Conservation (phyloP, 306 rosid species). For the cucumber (Cucumis sativus) region Cucumber_9930_V3 NC_026656.2:14609501-14610000, state of each 20-base stretch:
- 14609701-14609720: constrained; percentile 63
- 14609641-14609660: constrained; percentile 37
- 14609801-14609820: neutral
- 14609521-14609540: constrained; percentile 70
- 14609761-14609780: constrained; percentile 62
- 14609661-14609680: constrained; percentile 63
- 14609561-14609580: constrained; percentile 48
- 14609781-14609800: neutral
- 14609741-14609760: constrained; percentile 62
- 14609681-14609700: constrained; percentile 53
- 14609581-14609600: constrained; percentile 59
- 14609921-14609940: too few species aligned
- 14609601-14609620: constrained; percentile 83
- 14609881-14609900: too few species aligned
- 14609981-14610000: too few species aligned
- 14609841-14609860: too few species aligned
- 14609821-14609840: too few species aligned
- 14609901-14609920: too few species aligned
- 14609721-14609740: constrained; percentile 75
- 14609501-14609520: constrained; percentile 62
- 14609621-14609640: constrained; percentile 30
- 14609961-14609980: too few species aligned
- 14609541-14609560: constrained; percentile 53
- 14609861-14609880: too few species aligned
- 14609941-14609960: too few species aligned